Conservation (phyloP, 257 asterid species). For the Thymus quinquecostatus region DNA sequence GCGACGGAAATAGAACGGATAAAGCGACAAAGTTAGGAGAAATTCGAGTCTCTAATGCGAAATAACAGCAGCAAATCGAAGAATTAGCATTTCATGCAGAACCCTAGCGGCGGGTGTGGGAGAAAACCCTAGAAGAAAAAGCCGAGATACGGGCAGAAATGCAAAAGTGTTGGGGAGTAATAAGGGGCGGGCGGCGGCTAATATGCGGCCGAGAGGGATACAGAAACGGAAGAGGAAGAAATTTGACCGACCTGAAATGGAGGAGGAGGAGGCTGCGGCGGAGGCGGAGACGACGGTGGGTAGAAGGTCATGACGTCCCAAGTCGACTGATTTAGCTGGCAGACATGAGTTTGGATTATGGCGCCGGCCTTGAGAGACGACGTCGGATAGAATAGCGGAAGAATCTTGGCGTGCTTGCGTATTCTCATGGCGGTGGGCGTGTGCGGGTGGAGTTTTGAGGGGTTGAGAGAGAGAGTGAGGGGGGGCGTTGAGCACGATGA, state of each 20-base stretch:
- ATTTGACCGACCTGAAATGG: conserved; percentile 42
- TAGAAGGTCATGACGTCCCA: conserved; percentile 79
- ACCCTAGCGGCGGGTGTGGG: conserved; percentile 51
- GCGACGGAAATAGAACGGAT: conserved; percentile 27
- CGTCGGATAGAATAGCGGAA: conserved; percentile 39
- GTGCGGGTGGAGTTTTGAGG: conserved; percentile 1
- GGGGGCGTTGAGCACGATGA: conserved; percentile 40
- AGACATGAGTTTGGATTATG: conserved; percentile 37
- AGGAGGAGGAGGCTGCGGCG: conserved; percentile 32
- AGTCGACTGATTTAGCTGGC: conserved; percentile 64
- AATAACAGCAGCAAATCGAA: conserved; percentile 31
- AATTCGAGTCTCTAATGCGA: conserved; percentile 21
- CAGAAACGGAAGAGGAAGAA: not conserved
- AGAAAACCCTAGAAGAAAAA: conserved; percentile 60
- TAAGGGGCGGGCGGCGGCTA: conserved; percentile 21
- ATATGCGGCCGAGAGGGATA: conserved; percentile 27
- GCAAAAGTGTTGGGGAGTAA: conserved; percentile 21
- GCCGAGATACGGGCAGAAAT: conserved; percentile 27
- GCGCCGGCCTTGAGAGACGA: conserved; percentile 30
- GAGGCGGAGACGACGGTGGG: conserved; percentile 47
- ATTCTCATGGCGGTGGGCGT: conserved; percentile 51
- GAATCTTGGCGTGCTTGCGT: conserved; percentile 52
- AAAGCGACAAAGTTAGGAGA: conserved; percentile 22
- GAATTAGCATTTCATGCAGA: conserved; percentile 38
- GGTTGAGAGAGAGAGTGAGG: too few relatives aligned